Base-by-base conservation (phyloP, 2,329 filamentous ascomycete species). In the Paraconiothyrium sp. region DNA sequence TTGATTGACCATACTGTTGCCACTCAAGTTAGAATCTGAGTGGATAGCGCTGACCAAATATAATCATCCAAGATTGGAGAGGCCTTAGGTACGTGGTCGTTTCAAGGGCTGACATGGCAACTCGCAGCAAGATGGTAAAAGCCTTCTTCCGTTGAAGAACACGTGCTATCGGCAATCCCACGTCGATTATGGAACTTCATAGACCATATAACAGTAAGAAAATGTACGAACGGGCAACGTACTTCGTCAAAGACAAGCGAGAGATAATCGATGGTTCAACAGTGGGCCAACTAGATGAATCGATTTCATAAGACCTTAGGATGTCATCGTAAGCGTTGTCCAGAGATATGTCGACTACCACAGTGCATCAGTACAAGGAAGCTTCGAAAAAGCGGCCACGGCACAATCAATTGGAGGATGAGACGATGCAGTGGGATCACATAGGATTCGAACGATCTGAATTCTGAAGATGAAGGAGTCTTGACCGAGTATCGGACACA, bases 31-130 rank as follows among this genome's bases (percentile, higher is more conserved):
- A 70, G 68, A 68, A 44, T 39, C 0, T 34, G 24, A 56, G 34
- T 63, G 64, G 64, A 54, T 47, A 67, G 49, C 55, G 61, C 44
- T 27, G 32, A 64, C 64, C 64, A 66, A 66, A 64, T 20, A 14
- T 55, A 27, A 47, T 16, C 32, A 52, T 52, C 55, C 30, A 54
- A 46, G n/a, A 10, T 22, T 16, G 46, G n/a, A 27, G 6, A 48
- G 22, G 34, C 44, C 50, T 16, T 4, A 32, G 24, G 44, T 6
- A 16, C 14, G 16, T 37, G 46, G 37, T 41, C 20, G n/a, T 48
- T 35, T 24, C 32, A 60, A 34, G 56, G 56, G 37, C 24, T 44
- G 49, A 46, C 16, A 27, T 58, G 48, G 47, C 16, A 34, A 39
- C 27, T 50, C 24, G 35, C 6, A 43, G 46, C 16, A 41, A 20